Conservation (phyloP, 371 early-diverging fungal genomes). For the Mortierella sp. region DNA sequence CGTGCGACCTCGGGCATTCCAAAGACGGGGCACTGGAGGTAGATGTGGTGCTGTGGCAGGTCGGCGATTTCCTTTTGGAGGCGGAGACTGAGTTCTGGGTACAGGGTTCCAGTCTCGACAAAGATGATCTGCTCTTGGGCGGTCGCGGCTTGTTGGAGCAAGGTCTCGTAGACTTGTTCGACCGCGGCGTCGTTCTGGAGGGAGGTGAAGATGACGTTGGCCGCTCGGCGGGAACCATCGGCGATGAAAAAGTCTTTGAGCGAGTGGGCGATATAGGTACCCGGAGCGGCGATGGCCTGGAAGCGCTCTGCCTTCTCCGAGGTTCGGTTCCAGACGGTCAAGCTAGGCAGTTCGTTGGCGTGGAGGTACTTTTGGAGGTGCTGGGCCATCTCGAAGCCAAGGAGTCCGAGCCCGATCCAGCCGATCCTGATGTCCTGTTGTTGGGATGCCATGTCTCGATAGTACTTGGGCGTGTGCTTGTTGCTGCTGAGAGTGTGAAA, state of each 20-base stretch:
- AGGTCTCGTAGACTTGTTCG: slow-evolving; percentile 16
- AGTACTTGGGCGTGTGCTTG: no score
- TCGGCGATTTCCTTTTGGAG: slow-evolving; percentile 3
- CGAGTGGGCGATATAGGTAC: slow-evolving; percentile 13
- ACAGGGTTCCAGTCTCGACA: slow-evolving; percentile 37
- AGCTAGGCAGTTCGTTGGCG: neutral
- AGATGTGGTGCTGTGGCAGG: slow-evolving; percentile 13
- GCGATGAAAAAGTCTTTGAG: slow-evolving; percentile 14
- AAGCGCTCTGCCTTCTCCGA: slow-evolving; percentile 12
- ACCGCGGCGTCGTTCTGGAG: slow-evolving; percentile 31
- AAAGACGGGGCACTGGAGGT: slow-evolving; percentile 65
- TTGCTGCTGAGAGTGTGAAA: no score
- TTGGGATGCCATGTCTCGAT: neutral
- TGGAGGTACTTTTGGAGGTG: slow-evolving; percentile 37
- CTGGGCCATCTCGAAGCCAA: slow-evolving; percentile 20
- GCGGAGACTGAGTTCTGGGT: slow-evolving; percentile 13
- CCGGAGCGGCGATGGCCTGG: slow-evolving; percentile 10
- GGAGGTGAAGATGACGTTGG: slow-evolving; percentile 35
- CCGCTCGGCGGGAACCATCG: neutral
- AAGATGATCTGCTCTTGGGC: slow-evolving; percentile 19
- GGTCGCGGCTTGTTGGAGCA: neutral
- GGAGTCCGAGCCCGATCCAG: slow-evolving; percentile 11
- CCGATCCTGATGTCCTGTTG: neutral
- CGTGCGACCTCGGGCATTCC: slow-evolving; percentile 65
- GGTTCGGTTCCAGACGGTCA: slow-evolving; percentile 33